Conservation (phyloP, 2,329 filamentous ascomycete species). For the Cladorrhinum sp. region DNA sequence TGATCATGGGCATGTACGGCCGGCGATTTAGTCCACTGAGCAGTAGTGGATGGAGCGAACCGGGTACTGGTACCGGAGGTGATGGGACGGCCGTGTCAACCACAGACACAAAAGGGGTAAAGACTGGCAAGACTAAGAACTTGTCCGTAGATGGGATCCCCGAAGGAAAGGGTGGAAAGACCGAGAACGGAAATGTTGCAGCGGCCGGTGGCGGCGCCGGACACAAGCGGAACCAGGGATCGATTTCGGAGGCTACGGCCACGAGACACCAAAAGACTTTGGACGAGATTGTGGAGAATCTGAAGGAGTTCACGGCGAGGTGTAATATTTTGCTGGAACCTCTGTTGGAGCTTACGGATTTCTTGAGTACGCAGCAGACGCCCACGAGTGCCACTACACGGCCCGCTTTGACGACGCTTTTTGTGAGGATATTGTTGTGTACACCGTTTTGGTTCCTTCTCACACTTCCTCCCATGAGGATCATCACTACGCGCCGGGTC, state of each 20-base stretch:
- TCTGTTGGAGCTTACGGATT: constrained; percentile 83
- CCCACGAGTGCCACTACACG: constrained; percentile 88
- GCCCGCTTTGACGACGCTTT: constrained; percentile 83
- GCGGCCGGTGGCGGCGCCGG: constrained; percentile 26
- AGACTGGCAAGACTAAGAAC: constrained; percentile 28
- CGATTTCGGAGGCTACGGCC: constrained; percentile 56
- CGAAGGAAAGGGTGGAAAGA: constrained; percentile 27
- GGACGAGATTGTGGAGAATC: constrained; percentile 93
- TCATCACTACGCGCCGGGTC: constrained; percentile 84
- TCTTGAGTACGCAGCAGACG: constrained; percentile 84
- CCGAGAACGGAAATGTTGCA: constrained; percentile 25
- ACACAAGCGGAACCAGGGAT: constrained; percentile 40
- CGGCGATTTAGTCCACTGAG: constrained; percentile 86
- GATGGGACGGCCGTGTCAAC: constrained; percentile 29
- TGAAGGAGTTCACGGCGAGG: constrained; percentile 84
- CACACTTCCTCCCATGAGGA: constrained; percentile 75
- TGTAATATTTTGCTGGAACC: constrained; percentile 93
- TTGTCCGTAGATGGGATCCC: constrained; percentile 28
- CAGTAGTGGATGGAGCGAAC: constrained; percentile 70
- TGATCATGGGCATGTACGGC: constrained; percentile 92
- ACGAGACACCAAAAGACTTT: constrained; percentile 87
- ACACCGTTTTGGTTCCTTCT: constrained; percentile 85
- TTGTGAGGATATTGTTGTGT: constrained; percentile 82
- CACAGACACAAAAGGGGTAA: constrained; percentile 24
- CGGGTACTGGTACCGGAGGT: constrained; percentile 33